Percentiles rank a stretch among this genome's conserved stretches.
These are phyloP conservation scores for Ganoderma lingzhi DNA, from an alignment of 1,284 basidiomycete genomes.

Conservation along the genomic window DNA sequence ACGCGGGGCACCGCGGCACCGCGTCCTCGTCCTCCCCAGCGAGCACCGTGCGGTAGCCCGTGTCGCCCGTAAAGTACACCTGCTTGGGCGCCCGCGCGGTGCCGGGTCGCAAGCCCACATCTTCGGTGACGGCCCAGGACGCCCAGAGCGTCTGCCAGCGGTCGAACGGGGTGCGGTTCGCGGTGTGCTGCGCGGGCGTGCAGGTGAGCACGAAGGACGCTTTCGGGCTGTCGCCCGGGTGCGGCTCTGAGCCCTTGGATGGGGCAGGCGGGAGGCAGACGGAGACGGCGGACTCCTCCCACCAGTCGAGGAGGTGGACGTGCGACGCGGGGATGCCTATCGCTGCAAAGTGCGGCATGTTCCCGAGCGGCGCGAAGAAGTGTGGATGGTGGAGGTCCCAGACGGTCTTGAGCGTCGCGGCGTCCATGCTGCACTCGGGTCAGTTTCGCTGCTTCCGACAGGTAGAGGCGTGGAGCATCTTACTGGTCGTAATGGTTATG, in stretches of 20 bases:
- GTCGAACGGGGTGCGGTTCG: constrained; percentile 57
- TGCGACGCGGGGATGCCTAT: constrained; percentile 49
- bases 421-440: constrained; percentile 55
- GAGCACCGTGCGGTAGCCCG: constrained; percentile 60
- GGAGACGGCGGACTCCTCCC: constrained; percentile 50
- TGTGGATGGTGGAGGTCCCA: constrained; percentile 50
- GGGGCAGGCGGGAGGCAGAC: constrained; percentile 15
- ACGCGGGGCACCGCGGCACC: constrained; percentile 70
- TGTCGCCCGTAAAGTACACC: constrained; percentile 78
- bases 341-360: constrained; percentile 55
- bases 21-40: constrained; percentile 58
- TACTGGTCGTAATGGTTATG: constrained; percentile 81
- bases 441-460: neutral
- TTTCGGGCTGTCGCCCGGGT: neutral
- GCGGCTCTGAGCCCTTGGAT: neutral
- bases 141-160: constrained; percentile 65
- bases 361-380: constrained; percentile 72
- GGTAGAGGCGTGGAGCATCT: constrained; percentile 28
- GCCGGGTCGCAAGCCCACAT: constrained; percentile 19
- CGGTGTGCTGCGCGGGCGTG: constrained; percentile 57
- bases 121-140: constrained; percentile 62
- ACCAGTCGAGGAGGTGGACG: constrained; percentile 76
- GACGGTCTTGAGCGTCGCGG: constrained; percentile 58
- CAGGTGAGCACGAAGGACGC: constrained; percentile 43
- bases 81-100: constrained; percentile 39